phyloP scores from a whole-genome alignment of 257 asterid genomes.

The Gynochthodes officinalis region DNA sequence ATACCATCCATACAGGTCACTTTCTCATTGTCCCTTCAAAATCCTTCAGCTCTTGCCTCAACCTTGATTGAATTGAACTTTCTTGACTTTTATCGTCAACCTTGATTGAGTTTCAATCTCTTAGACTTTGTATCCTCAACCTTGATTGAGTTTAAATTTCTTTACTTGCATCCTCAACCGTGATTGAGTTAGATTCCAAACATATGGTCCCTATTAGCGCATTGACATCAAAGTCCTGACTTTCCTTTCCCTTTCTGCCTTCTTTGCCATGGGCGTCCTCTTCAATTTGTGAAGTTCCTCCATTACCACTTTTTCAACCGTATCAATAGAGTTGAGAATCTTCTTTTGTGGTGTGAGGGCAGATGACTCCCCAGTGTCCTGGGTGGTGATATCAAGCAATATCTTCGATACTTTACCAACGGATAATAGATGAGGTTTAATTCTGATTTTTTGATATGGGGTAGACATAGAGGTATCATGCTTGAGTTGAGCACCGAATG shows the following conservation, averaged over 20 bases:
- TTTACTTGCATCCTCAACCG: no score
- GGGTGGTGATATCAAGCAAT: slow-evolving; percentile 52
- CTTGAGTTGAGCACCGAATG: slow-evolving; percentile 58
- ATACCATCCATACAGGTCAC: no score
- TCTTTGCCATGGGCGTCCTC: slow-evolving; percentile 66
- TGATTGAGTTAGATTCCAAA: slow-evolving; percentile 34
- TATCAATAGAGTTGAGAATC: slow-evolving; percentile 62
- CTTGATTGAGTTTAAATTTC: no score
- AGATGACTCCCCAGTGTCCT: slow-evolving; percentile 33
- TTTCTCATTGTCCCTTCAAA: no score
- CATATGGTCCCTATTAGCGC: slow-evolving; percentile 36
- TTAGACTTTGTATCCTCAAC: no score
- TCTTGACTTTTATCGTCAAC: no score
- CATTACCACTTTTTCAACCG: slow-evolving; percentile 63
- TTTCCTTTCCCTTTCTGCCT: slow-evolving; percentile 52
- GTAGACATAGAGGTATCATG: slow-evolving; percentile 36
- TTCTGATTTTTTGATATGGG: slow-evolving; percentile 39
- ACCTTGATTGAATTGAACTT: no score
- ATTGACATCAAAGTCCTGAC: slow-evolving; percentile 67
- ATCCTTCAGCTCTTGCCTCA: no score
- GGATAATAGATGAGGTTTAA: slow-evolving; percentile 30
- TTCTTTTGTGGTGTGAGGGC: slow-evolving; percentile 60
- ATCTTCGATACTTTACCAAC: slow-evolving; percentile 63
- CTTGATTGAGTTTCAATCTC: no score
- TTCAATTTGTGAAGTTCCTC: slow-evolving; percentile 60